A percentile compares a stretch with the other conserved stretches of the same genome.
These are phyloP conservation scores for Phytophthora agathidicida DNA, from an alignment of 352 stramenopile species.

Conservation along the genomic window DNA sequence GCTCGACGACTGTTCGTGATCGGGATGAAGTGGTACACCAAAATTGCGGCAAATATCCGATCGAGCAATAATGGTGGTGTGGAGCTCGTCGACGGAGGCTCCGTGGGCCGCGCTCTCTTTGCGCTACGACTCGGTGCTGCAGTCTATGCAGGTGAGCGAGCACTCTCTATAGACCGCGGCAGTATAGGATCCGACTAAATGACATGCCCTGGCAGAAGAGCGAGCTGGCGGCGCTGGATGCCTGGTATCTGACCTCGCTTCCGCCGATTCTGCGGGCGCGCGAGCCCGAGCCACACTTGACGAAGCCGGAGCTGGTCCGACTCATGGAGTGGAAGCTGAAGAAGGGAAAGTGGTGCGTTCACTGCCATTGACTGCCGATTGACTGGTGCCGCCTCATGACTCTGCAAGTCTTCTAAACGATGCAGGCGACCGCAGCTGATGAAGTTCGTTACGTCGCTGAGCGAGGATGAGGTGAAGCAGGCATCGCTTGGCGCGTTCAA, in stretches of 20 bases:
- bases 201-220: slow-evolving; percentile 47
- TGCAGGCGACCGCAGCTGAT: slow-evolving; percentile 73
- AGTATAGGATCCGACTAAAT: background rate
- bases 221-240: slow-evolving; percentile 59
- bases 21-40: slow-evolving; percentile 16
- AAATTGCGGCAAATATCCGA: slow-evolving; percentile 7
- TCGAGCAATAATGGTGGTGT: slow-evolving; percentile 25
- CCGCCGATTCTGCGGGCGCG: slow-evolving; percentile 47
- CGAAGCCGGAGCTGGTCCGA: slow-evolving; percentile 56
- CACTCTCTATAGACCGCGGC: background rate
- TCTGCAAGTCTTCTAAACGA: background rate
- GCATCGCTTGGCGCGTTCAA: slow-evolving; percentile 52
- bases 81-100: slow-evolving; percentile 23
- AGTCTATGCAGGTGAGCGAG: slow-evolving; percentile 37
- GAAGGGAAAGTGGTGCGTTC: slow-evolving; percentile 82
- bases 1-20: slow-evolving; percentile 22
- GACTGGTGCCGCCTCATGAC: slow-evolving; percentile 9
- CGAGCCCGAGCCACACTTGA: slow-evolving; percentile 57
- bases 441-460: slow-evolving; percentile 66
- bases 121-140: slow-evolving; percentile 50
- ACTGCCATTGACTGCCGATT: background rate
- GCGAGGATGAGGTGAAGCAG: slow-evolving; percentile 48
- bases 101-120: slow-evolving; percentile 46
- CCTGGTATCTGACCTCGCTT: slow-evolving; percentile 57
- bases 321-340: slow-evolving; percentile 89